A percentile compares a stretch with the other conserved stretches of the same genome.
Evolutionary conservation across 1,139 yeast species (phyloP).

Genomic region (Yamadazyma membranifaciens): DNA sequence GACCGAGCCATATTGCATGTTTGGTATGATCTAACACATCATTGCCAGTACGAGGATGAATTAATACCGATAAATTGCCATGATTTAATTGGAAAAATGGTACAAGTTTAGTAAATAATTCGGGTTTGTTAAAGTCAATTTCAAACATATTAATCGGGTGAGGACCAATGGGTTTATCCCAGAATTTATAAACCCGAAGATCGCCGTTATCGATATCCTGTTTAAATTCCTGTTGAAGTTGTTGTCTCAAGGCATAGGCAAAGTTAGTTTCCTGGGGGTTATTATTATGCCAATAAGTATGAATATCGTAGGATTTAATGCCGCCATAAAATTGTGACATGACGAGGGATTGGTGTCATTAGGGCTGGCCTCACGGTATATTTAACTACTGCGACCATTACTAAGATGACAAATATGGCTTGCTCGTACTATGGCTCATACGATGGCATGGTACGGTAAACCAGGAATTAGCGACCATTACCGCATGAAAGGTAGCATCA

Average conservation of each 20-base stretch:
- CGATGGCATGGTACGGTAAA: too few relatives aligned
- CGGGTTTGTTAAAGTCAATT: slow-evolving; percentile 35
- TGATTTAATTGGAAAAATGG: slow-evolving; percentile 51
- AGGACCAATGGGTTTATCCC: slow-evolving; percentile 57
- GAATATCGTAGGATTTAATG: slow-evolving; percentile 49
- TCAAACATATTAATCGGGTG: slow-evolving; percentile 52
- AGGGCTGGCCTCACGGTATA: too few relatives aligned
- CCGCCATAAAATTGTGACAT: slow-evolving; percentile 25
- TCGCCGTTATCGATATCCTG: slow-evolving; percentile 42
- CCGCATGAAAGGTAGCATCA: too few relatives aligned
- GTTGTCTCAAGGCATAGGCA: slow-evolving; percentile 40
- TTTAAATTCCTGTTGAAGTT: slow-evolving; percentile 42
- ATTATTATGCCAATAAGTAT: slow-evolving; percentile 51
- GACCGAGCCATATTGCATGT: slow-evolving; percentile 57
- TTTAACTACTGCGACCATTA: not conserved
- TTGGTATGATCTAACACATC: slow-evolving; percentile 48
- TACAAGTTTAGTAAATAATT: slow-evolving; percentile 24
- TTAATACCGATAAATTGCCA: slow-evolving; percentile 49
- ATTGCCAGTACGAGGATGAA: slow-evolving; percentile 52
- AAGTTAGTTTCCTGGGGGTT: slow-evolving; percentile 30
- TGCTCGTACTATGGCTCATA: too few relatives aligned
- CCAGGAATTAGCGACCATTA: too few relatives aligned
- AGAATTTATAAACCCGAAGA: slow-evolving; percentile 44
- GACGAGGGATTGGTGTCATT: too few relatives aligned
- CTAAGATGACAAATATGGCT: not conserved